These are phyloP conservation scores for Kodamaea jinghongensis DNA, from an alignment of 805 yeast species.

Conservation along the genomic window DNA sequence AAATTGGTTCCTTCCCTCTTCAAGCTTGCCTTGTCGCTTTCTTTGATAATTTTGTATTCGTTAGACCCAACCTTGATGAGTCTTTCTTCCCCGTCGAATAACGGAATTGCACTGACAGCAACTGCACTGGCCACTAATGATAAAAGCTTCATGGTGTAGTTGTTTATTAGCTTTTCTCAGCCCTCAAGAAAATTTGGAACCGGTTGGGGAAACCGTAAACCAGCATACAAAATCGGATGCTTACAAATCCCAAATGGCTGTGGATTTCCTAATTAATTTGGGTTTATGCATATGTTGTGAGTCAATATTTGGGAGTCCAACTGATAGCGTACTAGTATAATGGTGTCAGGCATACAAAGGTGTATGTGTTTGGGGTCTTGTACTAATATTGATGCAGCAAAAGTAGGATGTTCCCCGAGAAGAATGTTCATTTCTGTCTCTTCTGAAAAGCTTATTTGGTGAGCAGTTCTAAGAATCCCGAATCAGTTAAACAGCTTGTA, in stretches of 20 bases:
- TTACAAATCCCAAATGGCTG: not conserved
- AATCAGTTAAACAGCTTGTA: too few species aligned
- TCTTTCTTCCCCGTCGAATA: constrained; percentile 12
- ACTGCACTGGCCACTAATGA: not conserved
- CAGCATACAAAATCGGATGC: not conserved
- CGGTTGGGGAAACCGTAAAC: not conserved
- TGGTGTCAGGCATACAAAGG: too few species aligned
- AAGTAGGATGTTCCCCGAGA: too few species aligned
- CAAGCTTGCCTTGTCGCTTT: constrained; percentile 32
- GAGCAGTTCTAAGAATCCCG: too few species aligned
- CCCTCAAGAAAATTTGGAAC: not conserved
- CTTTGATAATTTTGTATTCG: constrained; percentile 31
- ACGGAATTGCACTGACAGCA: constrained; percentile 3
- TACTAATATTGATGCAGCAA: too few species aligned
- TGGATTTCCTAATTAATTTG: not conserved
- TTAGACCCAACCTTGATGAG: constrained; percentile 37
- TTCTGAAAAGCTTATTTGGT: too few species aligned
- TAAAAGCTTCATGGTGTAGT: not conserved
- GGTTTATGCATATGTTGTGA: too few species aligned
- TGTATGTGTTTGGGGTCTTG: too few species aligned
- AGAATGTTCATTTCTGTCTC: too few species aligned
- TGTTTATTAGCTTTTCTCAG: not conserved
- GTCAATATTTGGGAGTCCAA: too few species aligned
- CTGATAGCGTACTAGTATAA: too few species aligned
- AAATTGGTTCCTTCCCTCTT: constrained; percentile 49